These are phyloP conservation scores for Fraxinus xanthoxyloides DNA, from an alignment of 305 asterid species.

Conservation along the genomic window DNA sequence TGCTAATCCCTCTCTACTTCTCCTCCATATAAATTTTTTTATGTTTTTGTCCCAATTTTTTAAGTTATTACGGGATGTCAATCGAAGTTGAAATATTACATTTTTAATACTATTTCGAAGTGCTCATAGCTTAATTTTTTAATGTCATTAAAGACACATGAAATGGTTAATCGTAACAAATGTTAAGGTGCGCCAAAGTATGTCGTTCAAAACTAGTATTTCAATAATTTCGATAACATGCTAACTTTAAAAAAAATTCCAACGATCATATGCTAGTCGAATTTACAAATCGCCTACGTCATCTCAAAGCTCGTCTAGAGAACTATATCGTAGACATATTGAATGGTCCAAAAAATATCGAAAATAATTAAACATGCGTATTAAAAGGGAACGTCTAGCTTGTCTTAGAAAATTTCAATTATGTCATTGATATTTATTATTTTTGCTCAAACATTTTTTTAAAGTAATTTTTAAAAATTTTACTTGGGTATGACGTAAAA, in stretches of 20 bases:
- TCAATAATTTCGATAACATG: background rate
- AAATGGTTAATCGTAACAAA: background rate
- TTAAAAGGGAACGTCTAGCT: background rate
- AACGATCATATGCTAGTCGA: background rate
- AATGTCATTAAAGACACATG: background rate
- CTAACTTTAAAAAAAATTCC: too few relatives aligned
- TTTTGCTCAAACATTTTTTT: background rate
- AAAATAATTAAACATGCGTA: too few relatives aligned
- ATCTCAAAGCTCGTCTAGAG: background rate
- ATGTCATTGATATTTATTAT: background rate
- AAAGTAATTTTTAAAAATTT: too few relatives aligned
- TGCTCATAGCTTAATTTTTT: too few relatives aligned
- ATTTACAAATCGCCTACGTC: background rate
- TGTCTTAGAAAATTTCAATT: too few relatives aligned
- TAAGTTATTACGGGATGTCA: background rate
- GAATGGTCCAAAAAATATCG: background rate
- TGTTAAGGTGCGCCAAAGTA: background rate
- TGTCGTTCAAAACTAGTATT: background rate
- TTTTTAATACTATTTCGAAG: too few relatives aligned
- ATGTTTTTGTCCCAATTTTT: too few relatives aligned
- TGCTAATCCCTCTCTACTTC: too few relatives aligned
- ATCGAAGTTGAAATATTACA: background rate
- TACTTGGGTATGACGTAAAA: background rate
- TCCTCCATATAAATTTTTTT: too few relatives aligned
- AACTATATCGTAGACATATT: background rate